Conservation (phyloP, 176 grass and related monocot species). For the Bromus sterilis region DNA sequence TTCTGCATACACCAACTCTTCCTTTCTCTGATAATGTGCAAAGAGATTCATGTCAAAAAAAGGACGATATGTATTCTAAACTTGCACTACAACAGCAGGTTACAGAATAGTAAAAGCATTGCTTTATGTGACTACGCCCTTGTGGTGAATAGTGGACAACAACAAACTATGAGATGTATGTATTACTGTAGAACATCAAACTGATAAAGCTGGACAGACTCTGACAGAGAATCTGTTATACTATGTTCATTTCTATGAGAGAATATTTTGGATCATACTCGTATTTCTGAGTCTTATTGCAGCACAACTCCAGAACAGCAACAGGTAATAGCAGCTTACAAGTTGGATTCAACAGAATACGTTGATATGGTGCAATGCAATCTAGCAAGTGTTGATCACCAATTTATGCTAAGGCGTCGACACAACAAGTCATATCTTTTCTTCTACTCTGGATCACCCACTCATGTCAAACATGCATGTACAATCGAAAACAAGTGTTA, state of each 20-base stretch:
- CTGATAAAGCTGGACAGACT: neutral
- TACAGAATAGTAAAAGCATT: neutral
- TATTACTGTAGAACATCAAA: neutral
- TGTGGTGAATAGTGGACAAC: neutral
- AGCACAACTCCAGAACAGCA: neutral
- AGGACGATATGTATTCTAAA: neutral
- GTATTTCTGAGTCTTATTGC: neutral
- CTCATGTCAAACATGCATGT: neutral
- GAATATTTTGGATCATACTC: neutral
- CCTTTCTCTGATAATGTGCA: conserved; percentile 54
- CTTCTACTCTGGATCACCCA: neutral
- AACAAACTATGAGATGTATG: neutral
- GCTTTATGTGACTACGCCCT: neutral
- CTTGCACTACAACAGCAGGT: neutral
- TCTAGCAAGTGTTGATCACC: neutral
- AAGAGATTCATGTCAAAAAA: conserved; percentile 7
- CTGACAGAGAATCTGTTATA: neutral
- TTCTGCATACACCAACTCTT: conserved; percentile 51
- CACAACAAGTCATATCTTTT: neutral
- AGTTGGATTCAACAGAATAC: neutral
- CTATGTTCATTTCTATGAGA: neutral
- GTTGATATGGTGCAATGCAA: neutral
- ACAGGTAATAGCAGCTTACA: neutral
- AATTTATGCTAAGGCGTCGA: neutral
- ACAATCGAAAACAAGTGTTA: neutral